Percentiles rank a stretch among this genome's conserved stretches.
phyloP scores from a whole-genome alignment of 495 filamentous ascomycete species.

The Xylaria grammica region DNA sequence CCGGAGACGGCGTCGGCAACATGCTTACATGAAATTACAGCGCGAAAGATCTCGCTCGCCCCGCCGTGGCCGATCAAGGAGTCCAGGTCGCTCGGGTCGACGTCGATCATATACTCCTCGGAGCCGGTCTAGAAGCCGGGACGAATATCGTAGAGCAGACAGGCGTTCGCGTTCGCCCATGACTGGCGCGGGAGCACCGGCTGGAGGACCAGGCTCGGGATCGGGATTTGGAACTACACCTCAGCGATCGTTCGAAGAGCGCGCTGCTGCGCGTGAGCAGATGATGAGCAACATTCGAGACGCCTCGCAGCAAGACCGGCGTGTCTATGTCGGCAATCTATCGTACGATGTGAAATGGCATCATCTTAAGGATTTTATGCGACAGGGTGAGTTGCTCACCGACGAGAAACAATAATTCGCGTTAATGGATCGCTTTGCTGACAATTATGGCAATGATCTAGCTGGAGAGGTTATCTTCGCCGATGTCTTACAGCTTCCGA shows the following conservation, averaged over 20 bases:
- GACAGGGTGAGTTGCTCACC: slow-evolving; percentile 80
- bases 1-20: neutral
- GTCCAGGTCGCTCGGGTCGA: slow-evolving; percentile 58
- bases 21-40: slow-evolving; percentile 63
- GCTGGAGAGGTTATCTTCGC: slow-evolving; percentile 99
- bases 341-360: slow-evolving; percentile 99
- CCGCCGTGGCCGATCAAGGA: slow-evolving; percentile 73
- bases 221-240: slow-evolving; percentile 66
- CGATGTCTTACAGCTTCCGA: slow-evolving; percentile 99
- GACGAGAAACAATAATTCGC: slow-evolving; percentile 20
- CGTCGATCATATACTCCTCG: slow-evolving; percentile 93
- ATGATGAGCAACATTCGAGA: slow-evolving; percentile 95
- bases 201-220: slow-evolving; percentile 63
- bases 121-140: slow-evolving; percentile 89
- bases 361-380: slow-evolving; percentile 99
- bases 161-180: slow-evolving; percentile 82
- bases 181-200: slow-evolving; percentile 71
- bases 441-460: slow-evolving; percentile 44
- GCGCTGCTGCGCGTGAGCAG: slow-evolving; percentile 82
- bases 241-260: slow-evolving; percentile 80
- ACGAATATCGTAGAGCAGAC: slow-evolving; percentile 74
- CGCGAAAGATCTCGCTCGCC: slow-evolving; percentile 95
- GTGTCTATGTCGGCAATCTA: slow-evolving; percentile 98
- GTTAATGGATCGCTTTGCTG: slow-evolving; percentile 17
- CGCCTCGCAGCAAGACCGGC: slow-evolving; percentile 95